Conservation (phyloP, 2,329 filamentous ascomycete genomes). For the Epichloe gansuensis region DNA sequence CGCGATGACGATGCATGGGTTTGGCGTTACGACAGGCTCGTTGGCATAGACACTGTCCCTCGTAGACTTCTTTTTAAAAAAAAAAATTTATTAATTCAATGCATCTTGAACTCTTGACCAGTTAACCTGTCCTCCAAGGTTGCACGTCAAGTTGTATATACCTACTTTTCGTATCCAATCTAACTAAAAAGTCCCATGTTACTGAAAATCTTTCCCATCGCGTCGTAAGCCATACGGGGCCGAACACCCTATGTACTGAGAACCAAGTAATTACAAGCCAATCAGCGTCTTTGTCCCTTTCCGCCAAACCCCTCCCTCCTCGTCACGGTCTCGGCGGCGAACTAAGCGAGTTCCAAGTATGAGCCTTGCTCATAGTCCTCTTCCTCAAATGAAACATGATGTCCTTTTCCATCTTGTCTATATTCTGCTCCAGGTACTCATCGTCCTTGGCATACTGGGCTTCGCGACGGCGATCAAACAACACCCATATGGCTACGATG, state of each 20-base stretch:
- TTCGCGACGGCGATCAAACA: constrained; percentile 40
- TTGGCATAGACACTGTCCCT: not conserved
- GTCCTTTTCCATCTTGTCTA: constrained; percentile 43
- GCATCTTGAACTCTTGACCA: not conserved
- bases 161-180: no score
- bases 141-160: no score
- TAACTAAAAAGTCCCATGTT: no score
- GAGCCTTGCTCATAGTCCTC: constrained; percentile 43
- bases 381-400: constrained; percentile 45
- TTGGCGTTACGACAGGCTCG: not conserved
- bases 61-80: not conserved
- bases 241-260: not conserved
- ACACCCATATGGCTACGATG: constrained; percentile 44
- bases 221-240: not conserved
- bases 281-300: no score
- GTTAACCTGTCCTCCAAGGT: no score
- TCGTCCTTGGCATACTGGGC: constrained; percentile 36
- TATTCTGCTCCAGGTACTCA: constrained; percentile 38
- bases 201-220: not conserved
- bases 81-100: not conserved
- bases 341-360: constrained; percentile 37
- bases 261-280: no score
- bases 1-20: not conserved
- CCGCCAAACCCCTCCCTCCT: not conserved
- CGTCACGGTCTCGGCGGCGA: constrained; percentile 14